Evolutionary conservation across 2,329 filamentous ascomycete genomes (phyloP), one percentile per base, ranked within the genome.

Genomic region (Xylariaceae sp.): DNA sequence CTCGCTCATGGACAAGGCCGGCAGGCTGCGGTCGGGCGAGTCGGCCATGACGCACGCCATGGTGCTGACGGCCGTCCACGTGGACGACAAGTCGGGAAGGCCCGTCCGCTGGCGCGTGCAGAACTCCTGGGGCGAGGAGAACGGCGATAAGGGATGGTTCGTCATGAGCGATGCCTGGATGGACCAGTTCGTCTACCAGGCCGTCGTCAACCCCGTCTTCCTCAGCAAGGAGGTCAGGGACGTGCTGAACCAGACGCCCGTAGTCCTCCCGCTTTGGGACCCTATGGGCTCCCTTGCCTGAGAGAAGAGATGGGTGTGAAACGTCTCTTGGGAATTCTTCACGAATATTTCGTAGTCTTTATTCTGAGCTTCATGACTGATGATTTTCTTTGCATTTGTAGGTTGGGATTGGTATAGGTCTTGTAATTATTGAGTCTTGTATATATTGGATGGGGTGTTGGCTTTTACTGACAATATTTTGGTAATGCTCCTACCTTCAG

Each of bases 31-130:
- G 52, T 82, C 81, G 0, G 80, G 85, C 9, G 88, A 94, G 64
- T 83, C 76, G 38, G 73, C 77, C 35, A 94, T 95, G 88, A 94
- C 88, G 1, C 88, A 94, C 55, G 88, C 88, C 4, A 94, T 94
- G 88, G 86, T 94, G 0, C 64, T 95, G 46, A 94, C 87, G 2
- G 88, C 78, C 1, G 88, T 94, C 31, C 88, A 95, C 56, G 60
- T 94, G 3, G 81, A 85, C 43, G 68, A 73, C 18, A 64, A 76
- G 43, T 64, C 59, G 1, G 80, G 77, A 1, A 74, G 78, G 61
- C 71, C 78, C 2, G 75, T 88, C 1, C 69, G 88, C 31, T 95
- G 88, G 88, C 70, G 87, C 38, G 86, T 94, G 5, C 83, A 94
- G 71, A 94, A 94, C 59, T 84, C 78, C 40, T 94, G 88, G 88